These are phyloP conservation scores for Clathrus columnatus DNA, from an alignment of 768 basidiomycete species.

Conservation along the genomic window DNA sequence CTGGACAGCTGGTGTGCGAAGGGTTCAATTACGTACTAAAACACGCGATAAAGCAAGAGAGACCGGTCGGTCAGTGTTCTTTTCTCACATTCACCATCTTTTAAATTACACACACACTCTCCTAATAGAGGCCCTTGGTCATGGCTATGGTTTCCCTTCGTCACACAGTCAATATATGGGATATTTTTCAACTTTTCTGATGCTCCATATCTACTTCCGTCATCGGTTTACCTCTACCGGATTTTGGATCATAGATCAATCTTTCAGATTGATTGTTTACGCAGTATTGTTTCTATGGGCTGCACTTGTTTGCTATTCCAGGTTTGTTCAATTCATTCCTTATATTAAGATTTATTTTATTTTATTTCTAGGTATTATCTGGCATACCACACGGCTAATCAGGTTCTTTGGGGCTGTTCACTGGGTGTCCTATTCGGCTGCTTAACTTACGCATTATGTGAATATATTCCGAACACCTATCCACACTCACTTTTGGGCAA, in stretches of 20 bases:
- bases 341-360: neutral
- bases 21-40: constrained; percentile 63
- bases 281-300: constrained; percentile 47
- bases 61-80: constrained; percentile 49
- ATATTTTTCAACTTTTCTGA: constrained; percentile 70
- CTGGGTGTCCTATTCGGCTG: constrained; percentile 54
- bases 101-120: constrained; percentile 1
- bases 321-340: constrained; percentile 33
- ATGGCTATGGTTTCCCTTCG: constrained; percentile 81
- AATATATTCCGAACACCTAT: constrained; percentile 45
- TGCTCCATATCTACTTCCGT: constrained; percentile 62
- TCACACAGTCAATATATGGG: constrained; percentile 90
- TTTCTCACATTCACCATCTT: neutral
- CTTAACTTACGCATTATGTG: constrained; percentile 44
- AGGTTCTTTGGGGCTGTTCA: constrained; percentile 65
- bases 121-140: constrained; percentile 43
- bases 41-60: constrained; percentile 52
- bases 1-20: constrained; percentile 68
- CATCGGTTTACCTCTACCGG: constrained; percentile 58
- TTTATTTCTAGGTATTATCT: constrained; percentile 46
- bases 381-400: constrained; percentile 63
- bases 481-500: constrained; percentile 49
- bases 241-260: constrained; percentile 37
- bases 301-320: constrained; percentile 64
- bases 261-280: constrained; percentile 42